These are phyloP conservation scores for Mimosa bimucronata DNA, from an alignment of 306 rosid species.

Conservation along the genomic window DNA sequence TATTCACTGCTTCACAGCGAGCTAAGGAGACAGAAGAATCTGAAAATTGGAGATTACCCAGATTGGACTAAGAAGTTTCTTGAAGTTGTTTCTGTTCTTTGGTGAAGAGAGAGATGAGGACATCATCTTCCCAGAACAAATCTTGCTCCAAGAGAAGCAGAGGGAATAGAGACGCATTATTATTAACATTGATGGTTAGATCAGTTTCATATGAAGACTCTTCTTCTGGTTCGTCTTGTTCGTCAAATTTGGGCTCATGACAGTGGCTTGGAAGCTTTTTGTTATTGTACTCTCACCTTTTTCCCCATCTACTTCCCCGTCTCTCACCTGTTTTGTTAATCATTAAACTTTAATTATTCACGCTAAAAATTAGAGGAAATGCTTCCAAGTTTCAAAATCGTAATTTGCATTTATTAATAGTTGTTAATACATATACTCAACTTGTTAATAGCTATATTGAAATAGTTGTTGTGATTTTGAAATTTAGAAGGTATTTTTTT, in stretches of 20 bases:
- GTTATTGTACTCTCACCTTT: too few relatives aligned
- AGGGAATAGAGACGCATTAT: conserved; percentile 41
- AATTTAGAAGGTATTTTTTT: too few relatives aligned
- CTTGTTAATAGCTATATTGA: too few relatives aligned
- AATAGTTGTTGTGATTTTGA: too few relatives aligned
- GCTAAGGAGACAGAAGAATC: conserved; percentile 41
- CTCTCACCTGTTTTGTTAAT: too few relatives aligned
- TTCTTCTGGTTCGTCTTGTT: background rate
- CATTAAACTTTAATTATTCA: too few relatives aligned
- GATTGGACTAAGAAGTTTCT: conserved; percentile 28
- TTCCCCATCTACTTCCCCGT: too few relatives aligned
- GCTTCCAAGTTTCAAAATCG: too few relatives aligned
- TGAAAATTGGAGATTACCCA: conserved; percentile 4
- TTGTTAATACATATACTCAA: too few relatives aligned
- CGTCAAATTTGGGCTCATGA: background rate
- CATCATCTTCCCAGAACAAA: conserved; percentile 75
- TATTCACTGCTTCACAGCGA: conserved; percentile 68
- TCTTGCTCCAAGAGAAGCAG: conserved; percentile 60
- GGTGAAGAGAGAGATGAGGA: conserved; percentile 63
- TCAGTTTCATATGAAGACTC: background rate
- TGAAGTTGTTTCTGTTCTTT: conserved; percentile 58
- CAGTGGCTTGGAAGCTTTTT: too few relatives aligned
- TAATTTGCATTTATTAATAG: too few relatives aligned
- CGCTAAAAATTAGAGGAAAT: too few relatives aligned
- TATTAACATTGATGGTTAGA: background rate